Conservation (phyloP, 176 grass and related monocot species). For the Otatea glauca region DNA sequence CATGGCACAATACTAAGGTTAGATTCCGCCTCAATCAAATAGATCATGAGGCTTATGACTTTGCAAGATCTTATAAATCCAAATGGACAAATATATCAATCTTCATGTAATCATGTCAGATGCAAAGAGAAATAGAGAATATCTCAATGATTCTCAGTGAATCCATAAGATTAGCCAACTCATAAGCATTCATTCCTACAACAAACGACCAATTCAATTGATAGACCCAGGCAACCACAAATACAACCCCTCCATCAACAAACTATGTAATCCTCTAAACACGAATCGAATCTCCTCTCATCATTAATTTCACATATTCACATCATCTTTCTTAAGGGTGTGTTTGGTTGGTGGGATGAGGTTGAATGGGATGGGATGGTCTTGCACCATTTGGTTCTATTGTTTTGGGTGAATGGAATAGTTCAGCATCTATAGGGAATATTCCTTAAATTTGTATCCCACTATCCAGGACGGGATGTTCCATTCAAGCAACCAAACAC, state of each 20-base stretch:
- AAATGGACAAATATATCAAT: not conserved
- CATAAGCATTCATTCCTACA: not conserved
- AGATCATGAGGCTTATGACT: not conserved
- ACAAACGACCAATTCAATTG: not conserved
- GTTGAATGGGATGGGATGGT: no score
- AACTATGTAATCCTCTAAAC: not conserved
- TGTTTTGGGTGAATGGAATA: no score
- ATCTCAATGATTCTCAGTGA: not conserved
- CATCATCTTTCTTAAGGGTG: not conserved
- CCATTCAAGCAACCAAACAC: no score
- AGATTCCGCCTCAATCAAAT: not conserved
- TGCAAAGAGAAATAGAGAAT: not conserved
- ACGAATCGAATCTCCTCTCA: not conserved
- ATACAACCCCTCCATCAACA: not conserved
- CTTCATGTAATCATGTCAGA: not conserved
- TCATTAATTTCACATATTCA: not conserved
- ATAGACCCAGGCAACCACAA: not conserved
- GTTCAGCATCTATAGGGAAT: no score
- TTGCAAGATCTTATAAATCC: slow-evolving; percentile 3
- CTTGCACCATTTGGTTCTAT: no score
- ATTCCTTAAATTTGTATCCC: no score
- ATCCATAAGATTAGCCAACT: not conserved
- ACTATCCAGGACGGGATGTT: no score
- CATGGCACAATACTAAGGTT: not conserved
- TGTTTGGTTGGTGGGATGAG: no score